Evolutionary conservation across 768 basidiomycete genomes (phyloP), one percentile per base, ranked within the genome.

Genomic region (Cystoderma amianthinum): DNA sequence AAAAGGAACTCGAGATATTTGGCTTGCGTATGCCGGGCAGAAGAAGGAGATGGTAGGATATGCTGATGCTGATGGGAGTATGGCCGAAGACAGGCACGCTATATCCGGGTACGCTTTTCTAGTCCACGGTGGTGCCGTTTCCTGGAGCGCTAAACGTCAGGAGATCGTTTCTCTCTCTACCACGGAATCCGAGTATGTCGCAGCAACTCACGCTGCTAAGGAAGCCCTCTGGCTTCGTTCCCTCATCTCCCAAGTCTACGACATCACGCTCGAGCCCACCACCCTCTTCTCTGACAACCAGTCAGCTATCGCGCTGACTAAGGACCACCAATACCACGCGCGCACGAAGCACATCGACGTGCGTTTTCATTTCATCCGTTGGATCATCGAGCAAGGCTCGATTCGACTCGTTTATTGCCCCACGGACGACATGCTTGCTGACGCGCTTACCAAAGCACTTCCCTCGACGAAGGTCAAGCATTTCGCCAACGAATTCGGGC

Each of bases 301-400:
- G 16, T 36, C 34, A 7, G 34, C 34, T n/a, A 36, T 36, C 18
- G 34, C 16, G 16, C 34, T 36, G 9, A 30, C 28, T 9, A 30
- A 30, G 28, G 28, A 30, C 28, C 18, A 51, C 55, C 6, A 61
- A 58, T 30, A 30, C 15, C 28, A 30, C 15, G 28, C 28, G 15
- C 15, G 28, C 28, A 30, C 28, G 15, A 30, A 30, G 37, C 59
- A 60, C 46, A 59, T 60, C 44, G 54, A 57, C 38, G 49, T 58
- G 17, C 53, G 52, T 2, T 51, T 56, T 39, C 59, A 61, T 41
- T 50, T 47, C 25, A 49, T 59, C 40, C 46, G 54, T 0, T 45
- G 58, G 13, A 42, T 48, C 49, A 58, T 70, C 51, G 58, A 61
- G 48, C 53, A 55, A 13, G 39, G 45, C 25, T 44, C 33, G 3